Conservation (phyloP, 305 asterid genomes). For the Fraxinus albicans region DNA sequence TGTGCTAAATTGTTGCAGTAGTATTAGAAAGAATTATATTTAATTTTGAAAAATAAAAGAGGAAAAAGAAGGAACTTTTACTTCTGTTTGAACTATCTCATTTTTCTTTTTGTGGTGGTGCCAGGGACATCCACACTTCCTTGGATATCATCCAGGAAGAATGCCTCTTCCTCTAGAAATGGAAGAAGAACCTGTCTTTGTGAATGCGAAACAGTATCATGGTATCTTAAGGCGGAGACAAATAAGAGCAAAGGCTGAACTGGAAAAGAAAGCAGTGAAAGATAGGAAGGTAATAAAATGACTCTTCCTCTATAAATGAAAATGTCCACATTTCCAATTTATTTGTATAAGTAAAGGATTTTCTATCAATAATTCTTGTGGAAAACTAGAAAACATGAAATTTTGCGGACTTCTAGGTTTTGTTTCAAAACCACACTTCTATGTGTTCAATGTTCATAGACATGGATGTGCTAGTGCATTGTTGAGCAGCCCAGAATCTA, state of each 20-base stretch:
- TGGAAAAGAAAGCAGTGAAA: constrained; percentile 62
- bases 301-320: background rate
- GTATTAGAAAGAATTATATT: background rate
- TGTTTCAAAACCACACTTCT: background rate
- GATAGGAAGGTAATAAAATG: constrained; percentile 50
- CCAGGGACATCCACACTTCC: constrained; percentile 62
- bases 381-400: constrained; percentile 6
- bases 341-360: background rate
- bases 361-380: background rate
- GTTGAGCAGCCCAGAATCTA: background rate
- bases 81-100: background rate
- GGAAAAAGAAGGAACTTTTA: background rate
- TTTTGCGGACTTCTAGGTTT: background rate
- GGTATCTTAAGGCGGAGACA: constrained; percentile 77
- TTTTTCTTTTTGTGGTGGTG: background rate
- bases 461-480: background rate
- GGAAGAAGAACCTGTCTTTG: constrained; percentile 83
- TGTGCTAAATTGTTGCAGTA: background rate
- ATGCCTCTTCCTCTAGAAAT: constrained; percentile 76
- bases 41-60: background rate
- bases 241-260: constrained; percentile 75
- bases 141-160: constrained; percentile 60
- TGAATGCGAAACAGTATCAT: constrained; percentile 76
- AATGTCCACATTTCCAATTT: background rate
- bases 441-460: background rate